Percentiles rank a stretch among this genome's conserved stretches.
phyloP scores from a whole-genome alignment of 495 filamentous ascomycete species.

The Aspergillus leporis region DNA sequence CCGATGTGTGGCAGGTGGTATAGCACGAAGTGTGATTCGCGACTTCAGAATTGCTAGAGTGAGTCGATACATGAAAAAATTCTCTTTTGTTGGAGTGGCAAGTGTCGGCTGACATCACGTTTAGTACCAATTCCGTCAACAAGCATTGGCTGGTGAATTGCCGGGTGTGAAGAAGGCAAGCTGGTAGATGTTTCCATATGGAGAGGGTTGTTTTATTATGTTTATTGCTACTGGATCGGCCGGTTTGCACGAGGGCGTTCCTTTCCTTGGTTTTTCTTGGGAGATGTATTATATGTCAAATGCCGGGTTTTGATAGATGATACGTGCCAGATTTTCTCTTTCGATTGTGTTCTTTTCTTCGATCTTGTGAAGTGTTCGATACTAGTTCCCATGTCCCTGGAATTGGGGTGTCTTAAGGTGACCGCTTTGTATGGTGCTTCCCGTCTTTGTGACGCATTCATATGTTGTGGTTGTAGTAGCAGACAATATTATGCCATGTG shows the following conservation, averaged over 20 bases:
- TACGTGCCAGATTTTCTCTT: background rate
- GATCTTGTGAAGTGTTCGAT: background rate
- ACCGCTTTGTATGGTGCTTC: too few relatives aligned
- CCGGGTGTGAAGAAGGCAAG: slow-evolving; percentile 95
- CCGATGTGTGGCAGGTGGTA: slow-evolving; percentile 86
- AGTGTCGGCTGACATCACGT: slow-evolving; percentile 23
- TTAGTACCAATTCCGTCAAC: slow-evolving; percentile 88
- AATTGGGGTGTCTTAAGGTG: too few relatives aligned
- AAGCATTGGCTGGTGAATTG: slow-evolving; percentile 83
- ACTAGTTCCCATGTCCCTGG: too few relatives aligned
- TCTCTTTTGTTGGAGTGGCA: background rate
- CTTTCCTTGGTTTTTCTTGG: slow-evolving; percentile 12
- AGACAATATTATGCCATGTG: too few relatives aligned
- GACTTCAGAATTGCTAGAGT: slow-evolving; percentile 92
- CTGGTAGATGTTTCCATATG: slow-evolving; percentile 59
- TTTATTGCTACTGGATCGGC: slow-evolving; percentile 24
- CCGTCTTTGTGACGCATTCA: too few relatives aligned
- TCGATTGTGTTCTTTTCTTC: background rate
- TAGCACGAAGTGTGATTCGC: slow-evolving; percentile 78
- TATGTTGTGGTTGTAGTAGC: too few relatives aligned
- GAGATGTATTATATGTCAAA: slow-evolving; percentile 18
- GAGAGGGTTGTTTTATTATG: slow-evolving; percentile 8
- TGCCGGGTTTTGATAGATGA: background rate
- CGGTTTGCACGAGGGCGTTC: slow-evolving; percentile 34
- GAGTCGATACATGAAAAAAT: slow-evolving; percentile 34